A percentile compares a stretch with the other conserved stretches of the same genome.
Evolutionary conservation across 306 rosid species (phyloP).

Genomic region (Arachis hypogaea): DNA sequence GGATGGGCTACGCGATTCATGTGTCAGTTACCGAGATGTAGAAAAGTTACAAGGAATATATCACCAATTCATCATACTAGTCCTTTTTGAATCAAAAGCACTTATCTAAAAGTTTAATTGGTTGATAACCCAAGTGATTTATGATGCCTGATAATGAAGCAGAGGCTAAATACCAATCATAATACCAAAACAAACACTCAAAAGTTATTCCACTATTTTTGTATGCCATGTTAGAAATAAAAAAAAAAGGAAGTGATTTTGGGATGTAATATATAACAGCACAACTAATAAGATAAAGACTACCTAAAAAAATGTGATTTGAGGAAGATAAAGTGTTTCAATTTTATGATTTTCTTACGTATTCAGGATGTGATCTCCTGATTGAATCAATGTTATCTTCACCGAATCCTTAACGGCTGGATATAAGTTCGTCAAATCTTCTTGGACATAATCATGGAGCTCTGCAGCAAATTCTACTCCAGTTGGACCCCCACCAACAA

Average conservation of each 20-base stretch:
- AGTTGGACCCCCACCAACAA: slow-evolving; percentile 99
- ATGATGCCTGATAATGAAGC: slow-evolving; percentile 14
- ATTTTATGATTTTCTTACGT: slow-evolving; percentile 52
- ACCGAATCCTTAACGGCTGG: slow-evolving; percentile 73
- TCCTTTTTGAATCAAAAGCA: slow-evolving; percentile 26
- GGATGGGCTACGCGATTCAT: slow-evolving; percentile 1
- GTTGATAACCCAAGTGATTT: slow-evolving; percentile 17
- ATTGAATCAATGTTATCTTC: slow-evolving; percentile 85
- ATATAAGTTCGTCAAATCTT: slow-evolving; percentile 76
- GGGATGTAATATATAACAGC: no score
- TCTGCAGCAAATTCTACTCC: slow-evolving; percentile 99
- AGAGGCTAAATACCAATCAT: slow-evolving; percentile 27
- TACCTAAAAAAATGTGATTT: not conserved
- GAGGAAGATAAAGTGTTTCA: slow-evolving; percentile 20
- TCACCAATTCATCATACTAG: not conserved
- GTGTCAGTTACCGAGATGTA: slow-evolving; percentile 3
- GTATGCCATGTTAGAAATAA: not conserved
- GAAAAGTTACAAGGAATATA: slow-evolving; percentile 6
- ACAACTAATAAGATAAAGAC: no score
- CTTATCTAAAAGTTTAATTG: not conserved
- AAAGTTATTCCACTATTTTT: not conserved
- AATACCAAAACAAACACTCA: slow-evolving; percentile 1
- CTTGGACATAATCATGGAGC: slow-evolving; percentile 82
- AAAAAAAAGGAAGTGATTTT: not conserved
- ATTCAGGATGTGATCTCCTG: slow-evolving; percentile 98